Conservation (phyloP, 768 basidiomycete species). For the Boletus speciosus region DNA sequence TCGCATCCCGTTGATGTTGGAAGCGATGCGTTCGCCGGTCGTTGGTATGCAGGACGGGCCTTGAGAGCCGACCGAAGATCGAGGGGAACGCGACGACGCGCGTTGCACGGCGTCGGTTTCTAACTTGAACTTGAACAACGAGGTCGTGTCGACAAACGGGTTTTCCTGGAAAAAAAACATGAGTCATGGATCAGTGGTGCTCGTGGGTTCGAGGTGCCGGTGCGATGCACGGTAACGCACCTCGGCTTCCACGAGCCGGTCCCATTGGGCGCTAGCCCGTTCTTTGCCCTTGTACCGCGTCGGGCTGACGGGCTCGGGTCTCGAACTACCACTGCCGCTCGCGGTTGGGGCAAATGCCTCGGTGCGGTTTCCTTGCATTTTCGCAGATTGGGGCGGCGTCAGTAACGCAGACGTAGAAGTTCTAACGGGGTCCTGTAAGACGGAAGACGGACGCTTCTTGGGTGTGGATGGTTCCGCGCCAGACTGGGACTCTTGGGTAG, state of each 20-base stretch:
- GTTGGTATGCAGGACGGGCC: not conserved
- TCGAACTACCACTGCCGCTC: not conserved
- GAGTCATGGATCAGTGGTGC: not conserved
- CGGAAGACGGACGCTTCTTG: not conserved
- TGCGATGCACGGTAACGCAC: conserved; percentile 1
- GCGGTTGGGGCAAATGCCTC: not conserved
- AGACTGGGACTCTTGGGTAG: conserved; percentile 10
- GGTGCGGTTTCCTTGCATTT: not conserved
- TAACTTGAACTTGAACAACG: not conserved
- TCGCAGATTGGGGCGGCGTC: conserved; percentile 25
- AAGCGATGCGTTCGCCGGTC: conserved; percentile 25
- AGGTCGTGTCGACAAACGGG: conserved; percentile 6
- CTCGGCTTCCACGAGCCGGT: not conserved
- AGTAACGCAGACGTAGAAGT: conserved; percentile 2
- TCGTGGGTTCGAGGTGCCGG: too few species aligned
- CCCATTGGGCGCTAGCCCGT: conserved; percentile 3
- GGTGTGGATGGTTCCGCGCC: conserved; percentile 14
- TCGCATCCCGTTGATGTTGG: not conserved
- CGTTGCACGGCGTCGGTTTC: not conserved
- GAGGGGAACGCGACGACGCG: not conserved
- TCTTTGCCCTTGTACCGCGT: conserved; percentile 27
- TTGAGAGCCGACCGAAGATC: conserved; percentile 1
- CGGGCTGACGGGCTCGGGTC: conserved; percentile 16
- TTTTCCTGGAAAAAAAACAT: conserved; percentile 6
- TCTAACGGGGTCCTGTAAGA: not conserved